Evolutionary conservation across 2,329 filamentous ascomycete species (phyloP).

Genomic region (Hypoxylon sp.): DNA sequence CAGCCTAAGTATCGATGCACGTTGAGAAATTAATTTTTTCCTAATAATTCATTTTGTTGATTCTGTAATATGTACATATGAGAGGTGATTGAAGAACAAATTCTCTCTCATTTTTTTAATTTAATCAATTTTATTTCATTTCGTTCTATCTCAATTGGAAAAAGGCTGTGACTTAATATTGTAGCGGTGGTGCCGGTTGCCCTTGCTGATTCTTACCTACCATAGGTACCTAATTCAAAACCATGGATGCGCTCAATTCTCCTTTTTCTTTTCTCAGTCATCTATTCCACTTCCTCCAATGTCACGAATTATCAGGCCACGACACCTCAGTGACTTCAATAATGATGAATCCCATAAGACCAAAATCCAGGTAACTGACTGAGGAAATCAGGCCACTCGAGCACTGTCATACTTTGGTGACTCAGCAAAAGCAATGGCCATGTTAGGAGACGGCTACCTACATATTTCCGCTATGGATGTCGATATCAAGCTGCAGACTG

Average conservation of each 20-base stretch:
- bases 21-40: conserved; percentile 33
- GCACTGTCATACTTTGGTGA: background rate
- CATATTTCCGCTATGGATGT: background rate
- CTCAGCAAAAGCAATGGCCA: background rate
- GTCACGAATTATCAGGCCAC: no score
- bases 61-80: background rate
- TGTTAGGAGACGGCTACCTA: background rate
- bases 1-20: conserved; percentile 25
- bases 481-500: background rate
- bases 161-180: background rate
- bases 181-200: background rate
- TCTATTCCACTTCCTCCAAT: background rate
- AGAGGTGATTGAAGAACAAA: background rate
- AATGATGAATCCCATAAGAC: background rate
- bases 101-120: conserved; percentile 1
- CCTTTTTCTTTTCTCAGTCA: background rate
- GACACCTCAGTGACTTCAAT: background rate
- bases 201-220: background rate
- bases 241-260: background rate
- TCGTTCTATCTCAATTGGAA: background rate
- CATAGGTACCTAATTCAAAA: background rate
- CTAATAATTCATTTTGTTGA: conserved; percentile 11
- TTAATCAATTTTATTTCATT: conserved; percentile 24
- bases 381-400: background rate
- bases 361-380: background rate